Evolutionary conservation across 2,329 filamentous ascomycete species (phyloP).

Genomic region (Penicillium sp.): DNA sequence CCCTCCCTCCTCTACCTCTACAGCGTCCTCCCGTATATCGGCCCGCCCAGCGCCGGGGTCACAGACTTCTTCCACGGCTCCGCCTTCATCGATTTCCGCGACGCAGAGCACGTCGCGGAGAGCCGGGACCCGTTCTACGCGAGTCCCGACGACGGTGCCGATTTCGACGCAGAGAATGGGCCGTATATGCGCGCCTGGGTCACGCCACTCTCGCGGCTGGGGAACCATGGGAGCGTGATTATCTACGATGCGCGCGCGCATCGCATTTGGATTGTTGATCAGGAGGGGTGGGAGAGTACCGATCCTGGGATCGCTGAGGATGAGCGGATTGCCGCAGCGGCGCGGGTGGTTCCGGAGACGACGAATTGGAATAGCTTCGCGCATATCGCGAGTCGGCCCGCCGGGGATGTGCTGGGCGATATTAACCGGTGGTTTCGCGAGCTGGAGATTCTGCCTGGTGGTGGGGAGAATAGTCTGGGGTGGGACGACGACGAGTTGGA

Average conservation of each 20-base stretch:
- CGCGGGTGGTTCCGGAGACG: background rate
- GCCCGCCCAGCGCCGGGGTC: background rate
- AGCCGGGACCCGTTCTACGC: background rate
- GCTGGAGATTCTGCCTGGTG: conserved; percentile 22
- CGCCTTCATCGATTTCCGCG: conserved; percentile 1
- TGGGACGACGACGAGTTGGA: conserved; percentile 4
- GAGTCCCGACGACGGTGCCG: background rate
- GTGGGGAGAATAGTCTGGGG: background rate
- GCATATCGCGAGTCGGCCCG: conserved; percentile 20
- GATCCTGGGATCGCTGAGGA: conserved; percentile 10
- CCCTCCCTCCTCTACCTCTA: conserved; percentile 21
- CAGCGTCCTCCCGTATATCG: conserved; percentile 26
- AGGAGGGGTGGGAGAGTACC: conserved; percentile 12
- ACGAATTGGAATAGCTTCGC: conserved; percentile 23
- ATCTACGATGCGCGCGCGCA: conserved; percentile 35
- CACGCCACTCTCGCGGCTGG: conserved; percentile 33
- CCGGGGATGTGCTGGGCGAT: conserved; percentile 24
- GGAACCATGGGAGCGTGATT: conserved; percentile 30
- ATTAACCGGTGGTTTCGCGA: conserved; percentile 21
- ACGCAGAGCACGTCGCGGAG: background rate
- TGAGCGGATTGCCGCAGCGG: background rate
- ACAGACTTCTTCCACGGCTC: conserved; percentile 8
- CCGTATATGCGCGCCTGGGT: conserved; percentile 37
- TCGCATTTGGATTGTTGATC: conserved; percentile 28
- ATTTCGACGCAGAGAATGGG: conserved; percentile 7